Base-by-base conservation (phyloP, 2,329 filamentous ascomycete genomes). In the Uncinocarpus reesii region DNA sequence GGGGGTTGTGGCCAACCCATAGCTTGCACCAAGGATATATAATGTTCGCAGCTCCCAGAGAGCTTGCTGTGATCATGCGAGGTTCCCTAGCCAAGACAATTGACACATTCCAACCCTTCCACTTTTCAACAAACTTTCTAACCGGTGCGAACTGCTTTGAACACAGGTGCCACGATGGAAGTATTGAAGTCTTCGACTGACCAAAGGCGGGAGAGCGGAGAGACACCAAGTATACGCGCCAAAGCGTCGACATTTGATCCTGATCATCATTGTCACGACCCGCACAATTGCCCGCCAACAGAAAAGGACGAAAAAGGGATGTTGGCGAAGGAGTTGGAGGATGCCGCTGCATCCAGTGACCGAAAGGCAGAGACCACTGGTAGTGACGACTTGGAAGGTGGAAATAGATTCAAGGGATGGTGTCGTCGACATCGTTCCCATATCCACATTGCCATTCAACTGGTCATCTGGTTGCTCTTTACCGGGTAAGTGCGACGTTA, bases 401-500 rank as follows among this genome's bases (percentile, higher is more conserved):
- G 15, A 21, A 15, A 36, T 7, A 49, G 15, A 21, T 36, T 28
- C 21, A 37, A 45, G 21, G 26, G 23, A 34, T 45, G 32, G 42
- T 13, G 31, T 37, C 44, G 37, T 20, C 43, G 11, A 21, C 21
- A 53, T 37, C 45, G 41, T 16, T 28, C 15, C 18, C 44, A 58
- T 37, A 66, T 59, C 52, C 56, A 55, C 60, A 65, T 54, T 60
- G 54, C 72, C 37, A 60, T 70, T 38, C 76, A 79, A 61, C 52
- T 72, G 28, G 58, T 64, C 38, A 65, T 74, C 46, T 75, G 65
- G 66, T 52, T 70, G 16, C 52, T 76, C 47, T 76, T 77, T 58
- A 77, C 74, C 44, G 74, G 73, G 74, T 77, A 64, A 64, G 69
- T 66, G 10, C 21, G 15, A 7, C 32, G 34, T 36, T 8, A 4